Conservation (phyloP, 176 grass and related monocot genomes). For the Elaeis guineensis region DNA sequence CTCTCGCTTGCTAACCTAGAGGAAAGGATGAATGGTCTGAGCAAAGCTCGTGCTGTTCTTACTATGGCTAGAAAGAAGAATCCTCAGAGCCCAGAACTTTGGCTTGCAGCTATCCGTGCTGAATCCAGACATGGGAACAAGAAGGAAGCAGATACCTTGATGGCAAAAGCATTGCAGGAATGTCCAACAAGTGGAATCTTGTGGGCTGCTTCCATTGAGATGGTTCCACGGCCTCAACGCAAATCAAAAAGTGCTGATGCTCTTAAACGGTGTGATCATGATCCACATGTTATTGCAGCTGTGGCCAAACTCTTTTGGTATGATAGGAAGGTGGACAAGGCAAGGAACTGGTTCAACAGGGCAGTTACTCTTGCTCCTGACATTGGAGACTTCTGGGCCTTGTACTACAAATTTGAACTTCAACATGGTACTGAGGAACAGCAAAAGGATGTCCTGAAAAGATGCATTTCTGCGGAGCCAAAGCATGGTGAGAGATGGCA, state of each 20-base stretch:
- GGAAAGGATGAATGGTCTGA: conserved; percentile 72
- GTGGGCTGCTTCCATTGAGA: conserved; percentile 82
- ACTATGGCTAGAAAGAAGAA: conserved; percentile 90
- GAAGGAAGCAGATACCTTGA: conserved; percentile 69
- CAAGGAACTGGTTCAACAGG: conserved; percentile 78
- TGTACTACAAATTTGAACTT: conserved; percentile 86
- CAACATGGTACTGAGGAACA: conserved; percentile 62
- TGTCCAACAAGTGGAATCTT: conserved; percentile 88
- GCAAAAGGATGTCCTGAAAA: conserved; percentile 68
- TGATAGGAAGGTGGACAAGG: conserved; percentile 86
- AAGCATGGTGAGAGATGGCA: conserved; percentile 92
- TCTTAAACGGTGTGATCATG: conserved; percentile 62
- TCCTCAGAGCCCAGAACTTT: conserved; percentile 72
- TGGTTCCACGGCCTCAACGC: conserved; percentile 64
- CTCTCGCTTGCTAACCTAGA: conserved; percentile 72
- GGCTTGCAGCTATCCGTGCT: conserved; percentile 75
- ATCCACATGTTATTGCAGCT: conserved; percentile 74
- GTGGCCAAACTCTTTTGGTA: conserved; percentile 87
- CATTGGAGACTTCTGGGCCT: conserved; percentile 74
- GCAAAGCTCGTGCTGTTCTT: conserved; percentile 80
- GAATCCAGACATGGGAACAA: conserved; percentile 75
- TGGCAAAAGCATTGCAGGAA: conserved; percentile 84
- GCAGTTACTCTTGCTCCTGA: conserved; percentile 80
- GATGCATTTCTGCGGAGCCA: conserved; percentile 67
- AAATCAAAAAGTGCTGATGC: conserved; percentile 76